Evolutionary conservation across 768 basidiomycete species (phyloP).

Genomic region (Termitomyces sp.): DNA sequence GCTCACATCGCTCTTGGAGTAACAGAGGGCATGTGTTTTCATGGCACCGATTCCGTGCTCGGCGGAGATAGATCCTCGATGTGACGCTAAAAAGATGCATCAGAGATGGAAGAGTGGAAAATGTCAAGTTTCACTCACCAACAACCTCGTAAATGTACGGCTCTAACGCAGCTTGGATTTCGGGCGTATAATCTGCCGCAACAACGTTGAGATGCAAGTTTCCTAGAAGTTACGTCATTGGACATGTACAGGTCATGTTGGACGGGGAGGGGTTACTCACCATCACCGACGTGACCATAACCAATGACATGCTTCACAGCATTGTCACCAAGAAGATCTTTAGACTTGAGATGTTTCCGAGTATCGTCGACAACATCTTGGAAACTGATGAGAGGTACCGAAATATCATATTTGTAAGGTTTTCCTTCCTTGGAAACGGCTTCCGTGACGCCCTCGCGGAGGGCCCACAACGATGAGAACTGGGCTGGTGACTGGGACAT

Average conservation of each 20-base stretch:
- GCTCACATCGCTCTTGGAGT: conserved; percentile 76
- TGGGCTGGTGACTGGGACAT: conserved; percentile 89
- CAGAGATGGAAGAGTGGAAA: not conserved
- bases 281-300: conserved; percentile 96
- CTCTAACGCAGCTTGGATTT: conserved; percentile 84
- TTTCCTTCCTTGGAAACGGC: conserved; percentile 91
- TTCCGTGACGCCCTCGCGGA: conserved; percentile 91
- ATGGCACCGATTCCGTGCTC: conserved; percentile 97
- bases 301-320: conserved; percentile 85
- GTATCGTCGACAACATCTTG: conserved; percentile 82
- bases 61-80: conserved; percentile 90
- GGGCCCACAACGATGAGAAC: conserved; percentile 83
- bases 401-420: conserved; percentile 95
- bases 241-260: not conserved
- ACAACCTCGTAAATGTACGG: conserved; percentile 94
- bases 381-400: conserved; percentile 82
- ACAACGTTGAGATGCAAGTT: conserved; percentile 93
- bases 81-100: conserved; percentile 42
- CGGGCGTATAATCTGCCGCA: conserved; percentile 74
- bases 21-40: conserved; percentile 87
- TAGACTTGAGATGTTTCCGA: conserved; percentile 60
- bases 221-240: conserved; percentile 36
- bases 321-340: conserved; percentile 63
- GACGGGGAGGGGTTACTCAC: conserved; percentile 34
- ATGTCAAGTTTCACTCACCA: conserved; percentile 37